Conservation (phyloP, 2,329 filamentous ascomycete species). For the Massarina eburnea region DNA sequence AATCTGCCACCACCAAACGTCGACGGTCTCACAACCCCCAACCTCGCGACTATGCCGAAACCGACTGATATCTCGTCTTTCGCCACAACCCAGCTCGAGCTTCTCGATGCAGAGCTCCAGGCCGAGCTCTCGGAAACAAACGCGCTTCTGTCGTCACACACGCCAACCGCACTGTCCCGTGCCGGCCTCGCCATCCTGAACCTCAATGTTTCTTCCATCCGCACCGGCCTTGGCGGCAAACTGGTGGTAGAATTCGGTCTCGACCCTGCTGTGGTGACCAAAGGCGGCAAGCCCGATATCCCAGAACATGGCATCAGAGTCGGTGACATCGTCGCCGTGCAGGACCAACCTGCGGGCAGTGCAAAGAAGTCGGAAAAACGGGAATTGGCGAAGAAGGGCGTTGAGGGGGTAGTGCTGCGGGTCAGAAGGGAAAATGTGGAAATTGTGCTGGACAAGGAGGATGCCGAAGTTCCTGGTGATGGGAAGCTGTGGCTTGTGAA, state of each 20-base stretch:
- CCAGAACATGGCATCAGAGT: slow-evolving; percentile 74
- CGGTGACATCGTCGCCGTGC: slow-evolving; percentile 76
- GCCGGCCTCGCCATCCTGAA: slow-evolving; percentile 80
- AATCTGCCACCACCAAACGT: slow-evolving; percentile 3
- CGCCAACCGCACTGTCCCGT: slow-evolving; percentile 69
- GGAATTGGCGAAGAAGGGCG: slow-evolving; percentile 69
- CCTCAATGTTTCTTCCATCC: slow-evolving; percentile 70
- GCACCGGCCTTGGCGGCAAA: slow-evolving; percentile 89
- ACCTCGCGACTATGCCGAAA: slow-evolving; percentile 24
- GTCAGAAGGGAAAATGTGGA: slow-evolving; percentile 61
- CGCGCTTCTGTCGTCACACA: slow-evolving; percentile 65
- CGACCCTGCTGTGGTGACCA: slow-evolving; percentile 65
- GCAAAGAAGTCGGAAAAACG: slow-evolving; percentile 73
- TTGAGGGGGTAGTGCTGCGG: slow-evolving; percentile 69
- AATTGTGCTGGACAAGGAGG: slow-evolving; percentile 70
- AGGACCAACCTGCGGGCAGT: slow-evolving; percentile 70
- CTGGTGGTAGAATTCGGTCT: slow-evolving; percentile 78
- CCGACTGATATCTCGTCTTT: slow-evolving; percentile 65
- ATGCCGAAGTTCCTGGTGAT: slow-evolving; percentile 53
- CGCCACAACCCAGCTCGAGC: slow-evolving; percentile 67
- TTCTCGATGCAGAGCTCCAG: slow-evolving; percentile 70
- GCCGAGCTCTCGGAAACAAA: slow-evolving; percentile 72
- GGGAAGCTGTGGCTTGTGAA: slow-evolving; percentile 67
- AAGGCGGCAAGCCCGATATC: slow-evolving; percentile 55
- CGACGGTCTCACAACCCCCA: slow-evolving; percentile 9